Conservation (phyloP, 2,329 filamentous ascomycete genomes). For the Capronia americana region DNA sequence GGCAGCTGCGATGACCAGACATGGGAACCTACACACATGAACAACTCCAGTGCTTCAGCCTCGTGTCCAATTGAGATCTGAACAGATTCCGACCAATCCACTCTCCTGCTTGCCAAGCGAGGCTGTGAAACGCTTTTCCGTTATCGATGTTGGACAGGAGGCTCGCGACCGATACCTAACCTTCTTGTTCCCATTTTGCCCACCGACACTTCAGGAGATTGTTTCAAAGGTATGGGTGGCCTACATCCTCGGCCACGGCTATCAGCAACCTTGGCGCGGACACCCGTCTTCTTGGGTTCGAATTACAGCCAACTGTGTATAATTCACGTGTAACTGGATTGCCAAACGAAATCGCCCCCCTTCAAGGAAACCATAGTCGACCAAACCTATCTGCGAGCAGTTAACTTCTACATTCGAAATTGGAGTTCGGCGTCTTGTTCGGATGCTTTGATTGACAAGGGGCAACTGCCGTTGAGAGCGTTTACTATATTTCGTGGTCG, state of each 20-base stretch:
- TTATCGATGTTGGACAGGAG: slow-evolving; percentile 4
- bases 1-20: not conserved
- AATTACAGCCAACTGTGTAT: not conserved
- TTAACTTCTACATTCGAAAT: not conserved
- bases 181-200: not conserved
- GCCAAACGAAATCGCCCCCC: not conserved
- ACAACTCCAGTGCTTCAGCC: not conserved
- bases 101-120: slow-evolving; percentile 19
- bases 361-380: not conserved
- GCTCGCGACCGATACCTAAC: not conserved
- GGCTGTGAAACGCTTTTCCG: slow-evolving; percentile 12
- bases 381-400: not conserved
- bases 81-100: slow-evolving; percentile 14
- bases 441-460: not conserved
- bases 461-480: not conserved
- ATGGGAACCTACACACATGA: not conserved
- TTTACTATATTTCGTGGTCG: not conserved
- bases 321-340: not conserved
- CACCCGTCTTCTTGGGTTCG: slow-evolving; percentile 5
- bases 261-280: not conserved
- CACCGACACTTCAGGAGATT: not conserved
- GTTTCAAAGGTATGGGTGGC: not conserved
- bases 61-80: slow-evolving; percentile 9
- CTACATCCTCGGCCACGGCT: not conserved
- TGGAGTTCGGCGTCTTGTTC: not conserved